Evolutionary conservation across 306 rosid genomes (phyloP).

Genomic region (Prunus fruticosa): DNA sequence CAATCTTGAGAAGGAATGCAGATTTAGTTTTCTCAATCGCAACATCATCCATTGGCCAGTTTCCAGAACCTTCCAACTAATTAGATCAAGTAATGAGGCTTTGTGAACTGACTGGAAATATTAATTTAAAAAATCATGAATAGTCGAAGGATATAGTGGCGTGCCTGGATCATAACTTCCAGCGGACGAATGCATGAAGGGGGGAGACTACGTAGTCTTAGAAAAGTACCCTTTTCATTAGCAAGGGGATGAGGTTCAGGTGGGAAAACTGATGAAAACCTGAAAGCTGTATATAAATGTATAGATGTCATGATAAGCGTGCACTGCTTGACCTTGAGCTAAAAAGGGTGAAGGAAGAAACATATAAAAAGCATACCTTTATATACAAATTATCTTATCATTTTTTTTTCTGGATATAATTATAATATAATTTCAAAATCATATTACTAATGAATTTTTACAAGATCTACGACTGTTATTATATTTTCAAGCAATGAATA

Average conservation of each 20-base stretch:
- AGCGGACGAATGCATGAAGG: slow-evolving; percentile 82
- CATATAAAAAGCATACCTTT: neutral
- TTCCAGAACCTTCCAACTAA: slow-evolving; percentile 97
- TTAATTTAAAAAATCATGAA: slow-evolving; percentile 4
- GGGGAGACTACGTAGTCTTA: slow-evolving; percentile 37
- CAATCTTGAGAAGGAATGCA: slow-evolving; percentile 87
- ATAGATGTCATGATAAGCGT: slow-evolving; percentile 20
- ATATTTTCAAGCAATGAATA: neutral
- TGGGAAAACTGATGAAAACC: slow-evolving; percentile 88
- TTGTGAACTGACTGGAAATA: slow-evolving; percentile 20
- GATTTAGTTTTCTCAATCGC: slow-evolving; percentile 87
- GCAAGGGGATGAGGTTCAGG: slow-evolving; percentile 87
- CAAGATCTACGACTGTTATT: neutral
- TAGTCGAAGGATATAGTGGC: slow-evolving; percentile 16
- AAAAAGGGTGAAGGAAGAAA: neutral
- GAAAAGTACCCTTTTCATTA: slow-evolving; percentile 46
- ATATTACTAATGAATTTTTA: neutral
- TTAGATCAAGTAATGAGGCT: slow-evolving; percentile 19
- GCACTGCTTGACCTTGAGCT: neutral
- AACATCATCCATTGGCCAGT: slow-evolving; percentile 94
- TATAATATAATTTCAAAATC: neutral
- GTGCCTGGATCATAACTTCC: slow-evolving; percentile 95
- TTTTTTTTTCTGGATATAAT: too few species aligned
- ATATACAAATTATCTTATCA: neutral
- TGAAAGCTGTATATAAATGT: slow-evolving; percentile 61